phyloP scores from a whole-genome alignment of 1,284 basidiomycete species.

The Pyrrhoderma noxium region DNA sequence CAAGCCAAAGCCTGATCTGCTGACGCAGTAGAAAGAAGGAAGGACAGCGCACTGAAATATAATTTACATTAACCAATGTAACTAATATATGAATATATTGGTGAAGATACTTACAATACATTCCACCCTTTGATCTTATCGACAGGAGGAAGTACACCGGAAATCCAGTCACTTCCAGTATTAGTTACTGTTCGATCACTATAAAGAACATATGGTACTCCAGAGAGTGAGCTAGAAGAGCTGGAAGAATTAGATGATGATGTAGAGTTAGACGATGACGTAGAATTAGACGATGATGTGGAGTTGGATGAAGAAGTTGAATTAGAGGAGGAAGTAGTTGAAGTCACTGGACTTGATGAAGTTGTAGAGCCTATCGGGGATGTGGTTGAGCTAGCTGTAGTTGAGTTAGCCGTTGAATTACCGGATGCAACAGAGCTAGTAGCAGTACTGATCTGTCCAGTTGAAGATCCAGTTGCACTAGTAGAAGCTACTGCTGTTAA shows the following conservation, averaged over 20 bases:
- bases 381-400: neutral
- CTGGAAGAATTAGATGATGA: neutral
- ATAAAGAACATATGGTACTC: slow-evolving; percentile 9
- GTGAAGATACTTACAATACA: slow-evolving; percentile 4
- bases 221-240: neutral
- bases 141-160: neutral
- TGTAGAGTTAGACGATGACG: neutral
- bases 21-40: slow-evolving; percentile 20
- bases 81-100: neutral
- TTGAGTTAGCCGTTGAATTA: neutral
- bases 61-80: neutral
- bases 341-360: neutral
- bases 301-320: neutral
- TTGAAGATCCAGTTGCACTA: neutral
- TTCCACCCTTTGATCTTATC: slow-evolving; percentile 7
- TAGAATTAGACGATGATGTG: neutral
- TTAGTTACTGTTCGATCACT: neutral
- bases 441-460: neutral
- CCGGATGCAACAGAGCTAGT: neutral
- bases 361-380: neutral
- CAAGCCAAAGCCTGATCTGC: slow-evolving; percentile 21
- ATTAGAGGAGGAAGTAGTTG: neutral
- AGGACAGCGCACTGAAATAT: slow-evolving; percentile 17
- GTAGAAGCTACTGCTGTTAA: neutral
- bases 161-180: neutral